Percentiles rank a stretch among this genome's conserved stretches.
phyloP scores from a whole-genome alignment of 179 eudicot species.

The Pouteria campechiana region DNA sequence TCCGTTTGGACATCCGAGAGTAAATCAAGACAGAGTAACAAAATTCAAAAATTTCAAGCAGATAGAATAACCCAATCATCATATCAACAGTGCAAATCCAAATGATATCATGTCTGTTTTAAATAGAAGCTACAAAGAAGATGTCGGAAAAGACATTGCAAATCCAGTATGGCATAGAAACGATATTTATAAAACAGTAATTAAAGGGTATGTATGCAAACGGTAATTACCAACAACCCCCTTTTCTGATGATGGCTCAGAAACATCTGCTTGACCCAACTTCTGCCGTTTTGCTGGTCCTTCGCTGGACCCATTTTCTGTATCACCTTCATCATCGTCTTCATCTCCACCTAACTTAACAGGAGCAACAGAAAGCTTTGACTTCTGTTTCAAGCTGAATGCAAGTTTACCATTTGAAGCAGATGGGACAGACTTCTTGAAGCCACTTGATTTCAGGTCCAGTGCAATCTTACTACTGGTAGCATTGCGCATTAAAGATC shows the following conservation, averaged over 20 bases:
- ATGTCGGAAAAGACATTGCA: too few relatives aligned
- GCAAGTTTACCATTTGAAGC: conserved; percentile 81
- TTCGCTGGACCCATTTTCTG: conserved; percentile 29
- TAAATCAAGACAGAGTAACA: too few relatives aligned
- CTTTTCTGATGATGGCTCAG: conserved; percentile 29
- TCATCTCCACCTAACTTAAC: conserved; percentile 82
- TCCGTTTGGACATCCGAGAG: too few relatives aligned
- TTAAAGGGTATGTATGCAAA: conserved; percentile 16
- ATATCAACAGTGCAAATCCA: too few relatives aligned
- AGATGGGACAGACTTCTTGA: conserved; percentile 18
- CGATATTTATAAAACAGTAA: too few relatives aligned
- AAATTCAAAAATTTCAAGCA: too few relatives aligned
- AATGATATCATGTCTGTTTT: too few relatives aligned
- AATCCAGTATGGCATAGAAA: too few relatives aligned
- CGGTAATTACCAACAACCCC: conserved; percentile 81
- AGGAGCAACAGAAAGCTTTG: conserved; percentile 75
- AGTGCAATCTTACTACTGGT: conserved; percentile 28
- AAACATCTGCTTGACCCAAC: conserved; percentile 38
- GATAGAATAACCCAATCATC: too few relatives aligned
- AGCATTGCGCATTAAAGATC: conserved; percentile 32
- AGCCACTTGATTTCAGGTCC: conserved; percentile 26
- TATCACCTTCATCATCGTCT: conserved; percentile 47
- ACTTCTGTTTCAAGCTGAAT: conserved; percentile 89
- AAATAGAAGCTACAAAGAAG: too few relatives aligned
- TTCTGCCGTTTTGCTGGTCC: conserved; percentile 59